phyloP scores from a whole-genome alignment of 441 rosid genomes.

The Erodium trifolium region DNA sequence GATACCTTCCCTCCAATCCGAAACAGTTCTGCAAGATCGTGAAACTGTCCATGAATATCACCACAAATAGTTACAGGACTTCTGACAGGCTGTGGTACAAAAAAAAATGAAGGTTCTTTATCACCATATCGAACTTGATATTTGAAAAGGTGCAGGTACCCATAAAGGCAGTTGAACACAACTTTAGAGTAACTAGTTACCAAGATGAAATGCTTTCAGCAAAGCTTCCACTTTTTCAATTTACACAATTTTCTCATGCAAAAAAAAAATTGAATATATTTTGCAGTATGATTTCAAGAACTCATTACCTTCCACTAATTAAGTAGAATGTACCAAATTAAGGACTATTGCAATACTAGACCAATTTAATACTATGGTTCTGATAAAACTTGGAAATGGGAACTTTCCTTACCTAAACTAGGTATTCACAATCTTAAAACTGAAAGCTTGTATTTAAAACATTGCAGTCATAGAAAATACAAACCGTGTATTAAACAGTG shows the following conservation, averaged over 20 bases:
- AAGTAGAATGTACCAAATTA: background rate
- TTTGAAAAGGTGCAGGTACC: background rate
- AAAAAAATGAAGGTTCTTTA: slow-evolving; percentile 6
- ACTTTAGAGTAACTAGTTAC: slow-evolving; percentile 8
- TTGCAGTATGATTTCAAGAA: background rate
- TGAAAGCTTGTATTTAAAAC: background rate
- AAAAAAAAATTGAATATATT: slow-evolving; percentile 8
- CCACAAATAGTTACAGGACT: slow-evolving; percentile 53
- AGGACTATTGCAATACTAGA: background rate
- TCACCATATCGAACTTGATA: background rate
- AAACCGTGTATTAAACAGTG: background rate
- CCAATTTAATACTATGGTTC: background rate
- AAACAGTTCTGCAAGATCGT: slow-evolving; percentile 69
- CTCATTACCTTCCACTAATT: slow-evolving; percentile 3
- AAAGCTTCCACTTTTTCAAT: background rate
- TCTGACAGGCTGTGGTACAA: slow-evolving; percentile 17
- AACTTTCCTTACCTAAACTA: background rate
- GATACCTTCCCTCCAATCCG: slow-evolving; percentile 19
- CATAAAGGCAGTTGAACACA: background rate
- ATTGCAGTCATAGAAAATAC: background rate
- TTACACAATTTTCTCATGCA: slow-evolving; percentile 3
- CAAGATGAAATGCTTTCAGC: background rate
- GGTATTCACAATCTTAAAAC: background rate
- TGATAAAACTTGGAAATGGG: background rate
- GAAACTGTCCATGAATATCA: slow-evolving; percentile 68